Evolutionary conservation across 2,329 filamentous ascomycete genomes (phyloP).

Genomic region (Ophiostoma angusticollis): DNA sequence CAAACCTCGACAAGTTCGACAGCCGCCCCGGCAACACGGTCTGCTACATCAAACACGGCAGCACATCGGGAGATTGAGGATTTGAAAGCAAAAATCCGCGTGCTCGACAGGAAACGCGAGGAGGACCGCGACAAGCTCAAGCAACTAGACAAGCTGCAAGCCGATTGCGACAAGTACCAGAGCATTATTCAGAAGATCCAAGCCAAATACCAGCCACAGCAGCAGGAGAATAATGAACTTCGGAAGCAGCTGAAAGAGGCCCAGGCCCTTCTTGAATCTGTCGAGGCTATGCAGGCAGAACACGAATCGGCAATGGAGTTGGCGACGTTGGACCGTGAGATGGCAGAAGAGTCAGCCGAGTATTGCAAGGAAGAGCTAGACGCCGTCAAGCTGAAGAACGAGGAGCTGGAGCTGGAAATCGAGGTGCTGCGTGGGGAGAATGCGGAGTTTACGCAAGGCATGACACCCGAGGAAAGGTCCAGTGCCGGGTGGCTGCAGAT

Average conservation of each 20-base stretch:
- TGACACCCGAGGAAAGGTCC: slow-evolving; percentile 76
- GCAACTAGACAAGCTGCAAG: slow-evolving; percentile 59
- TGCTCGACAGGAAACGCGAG: slow-evolving; percentile 74
- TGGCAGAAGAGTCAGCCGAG: slow-evolving; percentile 89
- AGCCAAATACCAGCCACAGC: slow-evolving; percentile 72
- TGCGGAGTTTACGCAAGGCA: slow-evolving; percentile 66
- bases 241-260: slow-evolving; percentile 68
- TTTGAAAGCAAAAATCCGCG: slow-evolving; percentile 71
- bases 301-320: slow-evolving; percentile 77
- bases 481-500: slow-evolving; percentile 84
- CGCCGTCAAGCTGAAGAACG: slow-evolving; percentile 57
- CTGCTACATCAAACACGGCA: slow-evolving; percentile 25
- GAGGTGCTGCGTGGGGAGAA: slow-evolving; percentile 85
- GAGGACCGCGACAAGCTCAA: slow-evolving; percentile 83
- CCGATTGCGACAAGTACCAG: slow-evolving; percentile 68
- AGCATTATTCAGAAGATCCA: slow-evolving; percentile 82
- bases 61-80: slow-evolving; percentile 65
- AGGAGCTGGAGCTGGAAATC: slow-evolving; percentile 78
- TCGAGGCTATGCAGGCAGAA: slow-evolving; percentile 67
- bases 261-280: slow-evolving; percentile 52
- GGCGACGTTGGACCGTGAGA: slow-evolving; percentile 80
- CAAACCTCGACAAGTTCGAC: slow-evolving; percentile 12
- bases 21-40: slow-evolving; percentile 19
- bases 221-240: slow-evolving; percentile 65
- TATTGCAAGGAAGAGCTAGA: slow-evolving; percentile 70